Evolutionary conservation across 495 filamentous ascomycete species (phyloP), one percentile per base, ranked within the genome.

Genomic region (Neurospora tetrasperma): DNA sequence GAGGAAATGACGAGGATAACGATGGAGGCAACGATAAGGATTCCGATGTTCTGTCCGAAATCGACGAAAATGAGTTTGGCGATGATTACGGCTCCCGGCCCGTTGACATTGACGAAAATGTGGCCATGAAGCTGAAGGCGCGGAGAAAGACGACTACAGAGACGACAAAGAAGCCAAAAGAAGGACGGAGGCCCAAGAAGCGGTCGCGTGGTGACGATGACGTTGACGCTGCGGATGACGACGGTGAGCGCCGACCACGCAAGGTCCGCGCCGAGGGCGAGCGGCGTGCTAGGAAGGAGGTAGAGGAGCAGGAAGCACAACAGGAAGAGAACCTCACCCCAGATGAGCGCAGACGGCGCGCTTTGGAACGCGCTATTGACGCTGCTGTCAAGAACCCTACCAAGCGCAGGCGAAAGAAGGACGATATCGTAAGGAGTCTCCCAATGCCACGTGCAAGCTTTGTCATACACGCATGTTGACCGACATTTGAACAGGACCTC

Each of bases 41-140:
- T 42, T 93, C 92, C 12, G 84, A 86, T n/a, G 88, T 92, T 71
- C 88, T 97, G 18, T 98, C 94, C 11, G 96, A 99, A 80, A 91
- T 99, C 76, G 96, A 98, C 81, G 96, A 98, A 79, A 91, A 91
- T 66, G 90, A 96, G 79, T 97, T 99, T 81, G 90, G 42, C 18
- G 92, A 85, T 66, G 90, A 97, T 76, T 97, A 97, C 82, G 93
- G 98, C 77, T 92, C 91, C 0, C 88, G 90, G 42, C 90, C 90
- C 11, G 87, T 96, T 39, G 90, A 92, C 20, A 93, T 98, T 73
- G 96, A 98, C 76, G 93, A 96, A 74, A 92, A 93, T 69, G 93
- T 93, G 44, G 86, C 96, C 71, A 84, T 83, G 69, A 91, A 90
- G 27, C 80, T 96, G 44, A 89, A 88, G 74, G 85, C 87, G 6